phyloP scores from a whole-genome alignment of 805 yeast species.

The Blastobotrys terrestris region DNA sequence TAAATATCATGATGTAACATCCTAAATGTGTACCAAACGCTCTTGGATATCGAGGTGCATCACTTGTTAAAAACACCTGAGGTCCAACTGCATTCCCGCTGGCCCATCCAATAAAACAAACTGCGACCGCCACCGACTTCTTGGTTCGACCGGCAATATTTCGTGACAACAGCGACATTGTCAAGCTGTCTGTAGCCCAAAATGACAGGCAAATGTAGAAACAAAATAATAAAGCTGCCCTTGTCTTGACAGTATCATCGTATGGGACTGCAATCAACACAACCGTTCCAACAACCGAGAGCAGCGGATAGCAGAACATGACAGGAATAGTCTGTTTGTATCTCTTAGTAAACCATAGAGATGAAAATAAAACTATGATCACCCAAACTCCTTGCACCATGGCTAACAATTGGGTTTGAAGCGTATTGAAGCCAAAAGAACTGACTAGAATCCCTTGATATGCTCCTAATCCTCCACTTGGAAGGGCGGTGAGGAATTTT shows the following conservation, averaged over 20 bases:
- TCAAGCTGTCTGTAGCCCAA: slow-evolving; percentile 25
- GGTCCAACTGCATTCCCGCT: slow-evolving; percentile 26
- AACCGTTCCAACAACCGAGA: slow-evolving; percentile 31
- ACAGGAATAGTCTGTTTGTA: slow-evolving; percentile 18
- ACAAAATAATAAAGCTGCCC: slow-evolving; percentile 28
- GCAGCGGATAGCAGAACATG: slow-evolving; percentile 26
- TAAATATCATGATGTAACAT: background rate
- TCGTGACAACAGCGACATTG: slow-evolving; percentile 23
- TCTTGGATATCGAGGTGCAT: background rate
- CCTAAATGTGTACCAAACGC: background rate
- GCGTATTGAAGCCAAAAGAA: slow-evolving; percentile 28
- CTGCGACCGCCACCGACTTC: slow-evolving; percentile 20
- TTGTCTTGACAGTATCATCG: slow-evolving; percentile 20
- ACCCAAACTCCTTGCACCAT: slow-evolving; percentile 33
- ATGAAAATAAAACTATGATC: slow-evolving; percentile 22
- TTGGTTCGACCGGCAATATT: slow-evolving; percentile 32
- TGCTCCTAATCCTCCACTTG: slow-evolving; percentile 32
- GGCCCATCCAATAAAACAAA: slow-evolving; percentile 21
- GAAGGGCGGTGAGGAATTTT: slow-evolving; percentile 26
- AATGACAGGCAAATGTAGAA: slow-evolving; percentile 28
- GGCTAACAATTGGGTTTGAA: slow-evolving; percentile 30
- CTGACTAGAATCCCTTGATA: slow-evolving; percentile 28
- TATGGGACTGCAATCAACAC: slow-evolving; percentile 25
- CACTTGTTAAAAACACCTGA: background rate
- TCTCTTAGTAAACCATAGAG: slow-evolving; percentile 24